A percentile compares a stretch with the other conserved stretches of the same genome.
Conservation (phyloP, 2,329 filamentous ascomycete genomes). For the Ceratocystis papillata region DNA sequence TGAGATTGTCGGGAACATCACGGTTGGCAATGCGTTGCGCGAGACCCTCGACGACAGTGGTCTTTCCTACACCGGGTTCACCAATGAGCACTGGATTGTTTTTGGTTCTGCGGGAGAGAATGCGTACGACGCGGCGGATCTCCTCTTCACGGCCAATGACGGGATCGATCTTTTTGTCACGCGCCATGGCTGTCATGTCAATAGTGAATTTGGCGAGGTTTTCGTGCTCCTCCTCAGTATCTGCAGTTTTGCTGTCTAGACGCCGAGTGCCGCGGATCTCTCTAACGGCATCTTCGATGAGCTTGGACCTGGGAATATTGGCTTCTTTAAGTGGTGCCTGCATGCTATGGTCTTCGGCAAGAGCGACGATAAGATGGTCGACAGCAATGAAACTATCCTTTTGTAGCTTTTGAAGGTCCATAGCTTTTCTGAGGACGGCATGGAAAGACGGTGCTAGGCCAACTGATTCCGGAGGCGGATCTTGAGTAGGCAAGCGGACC, state of each 20-base stretch:
- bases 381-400: conserved; percentile 92
- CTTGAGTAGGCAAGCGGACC: conserved; percentile 84
- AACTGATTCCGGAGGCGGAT: conserved; percentile 83
- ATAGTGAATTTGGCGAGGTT: conserved; percentile 97
- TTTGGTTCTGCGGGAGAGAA: conserved; percentile 86
- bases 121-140: conserved; percentile 81
- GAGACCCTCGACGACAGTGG: conserved; percentile 90
- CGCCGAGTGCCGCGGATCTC: conserved; percentile 85
- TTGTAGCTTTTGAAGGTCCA: conserved; percentile 90
- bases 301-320: conserved; percentile 82
- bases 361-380: conserved; percentile 80
- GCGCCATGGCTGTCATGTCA: conserved; percentile 92
- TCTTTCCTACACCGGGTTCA: conserved; percentile 97
- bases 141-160: conserved; percentile 96
- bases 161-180: conserved; percentile 95
- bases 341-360: conserved; percentile 68
- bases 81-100: conserved; percentile 98
- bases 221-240: conserved; percentile 84
- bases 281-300: conserved; percentile 81
- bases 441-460: conserved; percentile 72
- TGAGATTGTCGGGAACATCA: conserved; percentile 90
- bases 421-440: conserved; percentile 70
- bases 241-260: conserved; percentile 92
- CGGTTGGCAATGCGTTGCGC: conserved; percentile 92
- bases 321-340: conserved; percentile 67